Percentiles rank a stretch among this genome's conserved stretches.
phyloP scores from a whole-genome alignment of 192 early-diverging fungal species.

The Obelidium mucronatum region DNA sequence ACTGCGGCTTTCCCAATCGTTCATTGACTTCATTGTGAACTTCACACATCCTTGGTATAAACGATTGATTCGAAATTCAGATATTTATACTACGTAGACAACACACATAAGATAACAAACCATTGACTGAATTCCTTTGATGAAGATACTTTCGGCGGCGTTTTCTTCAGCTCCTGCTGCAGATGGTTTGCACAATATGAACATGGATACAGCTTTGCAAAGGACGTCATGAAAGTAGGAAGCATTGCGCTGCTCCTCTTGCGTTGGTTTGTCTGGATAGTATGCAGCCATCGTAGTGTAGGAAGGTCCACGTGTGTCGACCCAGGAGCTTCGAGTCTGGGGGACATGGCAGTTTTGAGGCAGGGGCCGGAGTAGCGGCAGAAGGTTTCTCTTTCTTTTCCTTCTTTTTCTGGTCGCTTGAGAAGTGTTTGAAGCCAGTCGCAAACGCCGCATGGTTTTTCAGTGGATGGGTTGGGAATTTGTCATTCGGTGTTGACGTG shows the following conservation, averaged over 20 bases:
- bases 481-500: too few species aligned
- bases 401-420: slow-evolving; percentile 29
- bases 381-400: neutral
- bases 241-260: slow-evolving; percentile 67
- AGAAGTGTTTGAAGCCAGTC: slow-evolving; percentile 34
- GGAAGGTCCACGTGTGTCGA: slow-evolving; percentile 93
- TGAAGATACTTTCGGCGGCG: slow-evolving; percentile 80
- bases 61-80: neutral
- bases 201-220: slow-evolving; percentile 94
- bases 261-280: slow-evolving; percentile 84
- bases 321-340: slow-evolving; percentile 86
- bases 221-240: slow-evolving; percentile 52
- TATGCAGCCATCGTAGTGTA: slow-evolving; percentile 98
- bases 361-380: slow-evolving; percentile 1
- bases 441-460: slow-evolving; percentile 36
- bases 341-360: slow-evolving; percentile 62
- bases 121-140: slow-evolving; percentile 77
- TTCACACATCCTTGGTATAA: slow-evolving; percentile 67
- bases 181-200: slow-evolving; percentile 87
- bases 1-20: slow-evolving; percentile 83
- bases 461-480: too few species aligned
- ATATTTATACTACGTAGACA: neutral
- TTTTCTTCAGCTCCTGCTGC: slow-evolving; percentile 72
- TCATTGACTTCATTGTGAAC: slow-evolving; percentile 97
- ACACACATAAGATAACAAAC: slow-evolving; percentile 41